Percentiles rank a stretch among this genome's conserved stretches.
These are phyloP conservation scores for Melanogaster broomeanus DNA, from an alignment of 768 basidiomycete species.

Conservation along the genomic window DNA sequence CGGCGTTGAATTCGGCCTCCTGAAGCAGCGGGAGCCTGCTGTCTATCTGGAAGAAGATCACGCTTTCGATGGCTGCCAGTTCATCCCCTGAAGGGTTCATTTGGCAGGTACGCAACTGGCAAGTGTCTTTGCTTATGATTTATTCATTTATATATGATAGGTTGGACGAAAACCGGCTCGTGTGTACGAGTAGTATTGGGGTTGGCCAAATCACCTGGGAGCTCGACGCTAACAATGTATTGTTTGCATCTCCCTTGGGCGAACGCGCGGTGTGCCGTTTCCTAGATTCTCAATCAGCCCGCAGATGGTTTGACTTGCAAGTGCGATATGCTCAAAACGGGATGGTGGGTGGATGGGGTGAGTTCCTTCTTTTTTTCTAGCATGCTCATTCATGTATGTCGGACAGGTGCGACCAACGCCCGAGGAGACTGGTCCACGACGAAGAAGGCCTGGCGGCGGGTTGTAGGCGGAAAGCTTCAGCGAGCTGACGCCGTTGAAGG, in stretches of 20 bases:
- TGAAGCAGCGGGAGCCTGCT: not conserved
- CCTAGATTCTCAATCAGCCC: not conserved
- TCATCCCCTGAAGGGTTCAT: not conserved
- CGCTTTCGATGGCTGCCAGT: not conserved
- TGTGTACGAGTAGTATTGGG: not conserved
- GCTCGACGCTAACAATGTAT: not conserved
- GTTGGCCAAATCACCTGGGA: conserved; percentile 1
- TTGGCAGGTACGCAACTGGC: not conserved
- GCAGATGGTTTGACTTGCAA: conserved; percentile 6
- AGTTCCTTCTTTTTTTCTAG: not conserved
- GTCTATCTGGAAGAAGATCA: not conserved
- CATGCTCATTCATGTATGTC: not conserved
- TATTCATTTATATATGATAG: not conserved
- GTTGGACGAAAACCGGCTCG: not conserved
- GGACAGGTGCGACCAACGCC: not conserved
- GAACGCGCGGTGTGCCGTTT: conserved; percentile 3
- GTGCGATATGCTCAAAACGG: conserved; percentile 3
- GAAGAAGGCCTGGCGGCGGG: conserved; percentile 3
- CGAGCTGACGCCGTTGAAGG: not conserved
- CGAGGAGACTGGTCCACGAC: conserved; percentile 6
- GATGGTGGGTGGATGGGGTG: not conserved
- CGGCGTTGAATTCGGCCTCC: not conserved
- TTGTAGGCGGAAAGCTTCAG: conserved; percentile 5
- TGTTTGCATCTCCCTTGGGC: not conserved
- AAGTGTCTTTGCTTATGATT: no score